phyloP scores from a whole-genome alignment of 176 grass and related monocot species.

The Paspalum notatum region DNA sequence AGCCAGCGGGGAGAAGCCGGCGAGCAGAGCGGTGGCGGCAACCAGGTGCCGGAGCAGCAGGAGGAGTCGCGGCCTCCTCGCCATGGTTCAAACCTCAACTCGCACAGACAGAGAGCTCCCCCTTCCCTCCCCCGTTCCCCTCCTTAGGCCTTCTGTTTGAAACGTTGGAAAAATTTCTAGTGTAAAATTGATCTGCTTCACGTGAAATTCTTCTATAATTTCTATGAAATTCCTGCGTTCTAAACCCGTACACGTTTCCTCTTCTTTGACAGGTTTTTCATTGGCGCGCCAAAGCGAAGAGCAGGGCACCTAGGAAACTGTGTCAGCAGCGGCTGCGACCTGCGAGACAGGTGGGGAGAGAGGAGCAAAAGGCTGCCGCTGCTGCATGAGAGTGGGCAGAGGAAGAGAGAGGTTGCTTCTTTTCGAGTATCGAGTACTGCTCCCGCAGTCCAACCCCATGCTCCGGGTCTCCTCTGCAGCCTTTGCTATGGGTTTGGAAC shows the following conservation, averaged over 20 bases:
- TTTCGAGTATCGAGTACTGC: background rate
- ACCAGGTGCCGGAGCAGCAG: background rate
- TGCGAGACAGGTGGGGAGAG: no score
- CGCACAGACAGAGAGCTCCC: background rate
- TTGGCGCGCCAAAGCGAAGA: slow-evolving; percentile 17
- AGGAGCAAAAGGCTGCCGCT: slow-evolving; percentile 23
- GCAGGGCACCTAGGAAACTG: slow-evolving; percentile 25
- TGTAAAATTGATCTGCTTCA: no score
- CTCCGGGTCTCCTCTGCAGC: no score
- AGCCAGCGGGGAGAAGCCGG: background rate
- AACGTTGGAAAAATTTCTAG: no score
- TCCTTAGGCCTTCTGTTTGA: no score
- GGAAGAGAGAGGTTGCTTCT: background rate
- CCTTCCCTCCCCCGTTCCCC: no score
- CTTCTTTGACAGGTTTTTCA: background rate
- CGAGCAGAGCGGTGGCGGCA: slow-evolving; percentile 26
- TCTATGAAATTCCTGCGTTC: no score
- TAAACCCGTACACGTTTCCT: no score
- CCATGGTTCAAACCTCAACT: slow-evolving; percentile 37
- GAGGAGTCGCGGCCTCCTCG: slow-evolving; percentile 19
- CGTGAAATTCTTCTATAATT: no score
- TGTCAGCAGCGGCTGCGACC: background rate
- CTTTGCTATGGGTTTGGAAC: no score
- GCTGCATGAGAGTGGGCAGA: background rate
- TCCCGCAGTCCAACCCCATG: background rate